These are phyloP conservation scores for Daldinia childiae DNA, from an alignment of 495 filamentous ascomycete genomes.

Conservation along the genomic window DNA sequence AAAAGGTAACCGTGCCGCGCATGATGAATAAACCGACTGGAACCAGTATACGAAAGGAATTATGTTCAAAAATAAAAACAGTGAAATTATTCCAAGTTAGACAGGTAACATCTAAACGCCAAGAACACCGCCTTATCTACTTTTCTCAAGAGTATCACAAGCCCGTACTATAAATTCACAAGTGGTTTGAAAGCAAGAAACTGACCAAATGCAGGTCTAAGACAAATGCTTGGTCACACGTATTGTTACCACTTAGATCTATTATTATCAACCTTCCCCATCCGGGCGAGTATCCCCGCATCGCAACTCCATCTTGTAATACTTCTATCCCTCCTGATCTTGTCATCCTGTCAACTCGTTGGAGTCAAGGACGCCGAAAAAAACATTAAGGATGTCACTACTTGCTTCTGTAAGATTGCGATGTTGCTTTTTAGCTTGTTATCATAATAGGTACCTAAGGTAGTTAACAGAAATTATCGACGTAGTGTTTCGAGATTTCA, in stretches of 20 bases:
- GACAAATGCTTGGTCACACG: background rate
- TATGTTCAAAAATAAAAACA: background rate
- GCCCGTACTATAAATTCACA: background rate
- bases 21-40: background rate
- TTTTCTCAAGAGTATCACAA: background rate
- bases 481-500: background rate
- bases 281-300: background rate
- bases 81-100: background rate
- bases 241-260: background rate
- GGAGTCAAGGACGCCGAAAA: background rate
- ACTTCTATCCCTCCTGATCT: background rate
- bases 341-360: background rate
- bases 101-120: background rate
- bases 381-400: background rate
- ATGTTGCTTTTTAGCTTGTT: background rate
- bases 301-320: background rate
- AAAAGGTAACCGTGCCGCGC: background rate
- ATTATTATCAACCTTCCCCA: constrained; percentile 1
- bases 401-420: background rate
- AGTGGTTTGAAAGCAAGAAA: background rate
- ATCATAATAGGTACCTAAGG: too few relatives aligned
- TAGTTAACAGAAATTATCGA: background rate
- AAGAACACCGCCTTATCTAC: background rate
- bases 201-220: background rate
- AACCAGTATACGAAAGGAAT: background rate